A percentile compares a stretch with the other conserved stretches of the same genome.
These are phyloP conservation scores for Pythium volutum DNA, from an alignment of 352 stramenopile species.

Conservation along the genomic window DNA sequence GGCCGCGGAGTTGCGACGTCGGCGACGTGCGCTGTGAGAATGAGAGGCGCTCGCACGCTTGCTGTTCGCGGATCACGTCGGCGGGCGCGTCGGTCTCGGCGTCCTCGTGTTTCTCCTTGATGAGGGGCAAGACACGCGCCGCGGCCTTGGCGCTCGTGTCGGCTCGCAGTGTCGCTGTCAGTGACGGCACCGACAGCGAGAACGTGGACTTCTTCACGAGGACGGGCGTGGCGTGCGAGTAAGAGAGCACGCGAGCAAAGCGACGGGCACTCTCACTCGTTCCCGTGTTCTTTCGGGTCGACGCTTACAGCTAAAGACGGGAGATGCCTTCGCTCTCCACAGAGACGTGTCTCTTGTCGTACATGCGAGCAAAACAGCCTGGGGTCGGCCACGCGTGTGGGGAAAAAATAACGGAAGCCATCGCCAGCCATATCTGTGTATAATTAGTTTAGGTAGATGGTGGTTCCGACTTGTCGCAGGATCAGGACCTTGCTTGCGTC, in stretches of 20 bases:
- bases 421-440: not conserved
- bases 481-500: not conserved
- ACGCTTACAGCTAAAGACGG: not conserved
- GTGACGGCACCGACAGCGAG: constrained; percentile 26
- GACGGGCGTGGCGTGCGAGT: not conserved
- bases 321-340: not conserved
- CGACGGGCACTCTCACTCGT: not conserved
- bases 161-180: constrained; percentile 2
- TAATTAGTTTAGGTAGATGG: too few relatives aligned
- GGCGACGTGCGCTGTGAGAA: constrained; percentile 25
- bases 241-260: not conserved
- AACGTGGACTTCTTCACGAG: constrained; percentile 28
- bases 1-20: constrained; percentile 16
- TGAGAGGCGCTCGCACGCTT: constrained; percentile 19
- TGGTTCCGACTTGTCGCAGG: not conserved
- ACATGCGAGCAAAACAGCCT: too few relatives aligned
- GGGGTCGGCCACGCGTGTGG: not conserved
- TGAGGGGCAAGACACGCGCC: not conserved
- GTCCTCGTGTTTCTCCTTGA: constrained; percentile 25
- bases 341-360: not conserved
- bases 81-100: constrained; percentile 7
- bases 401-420: not conserved
- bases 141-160: not conserved
- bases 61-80: constrained; percentile 10
- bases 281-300: too few relatives aligned